phyloP scores from a whole-genome alignment of 2,329 filamentous ascomycete species.

The Immersiporthe knoxdaviesiana region DNA sequence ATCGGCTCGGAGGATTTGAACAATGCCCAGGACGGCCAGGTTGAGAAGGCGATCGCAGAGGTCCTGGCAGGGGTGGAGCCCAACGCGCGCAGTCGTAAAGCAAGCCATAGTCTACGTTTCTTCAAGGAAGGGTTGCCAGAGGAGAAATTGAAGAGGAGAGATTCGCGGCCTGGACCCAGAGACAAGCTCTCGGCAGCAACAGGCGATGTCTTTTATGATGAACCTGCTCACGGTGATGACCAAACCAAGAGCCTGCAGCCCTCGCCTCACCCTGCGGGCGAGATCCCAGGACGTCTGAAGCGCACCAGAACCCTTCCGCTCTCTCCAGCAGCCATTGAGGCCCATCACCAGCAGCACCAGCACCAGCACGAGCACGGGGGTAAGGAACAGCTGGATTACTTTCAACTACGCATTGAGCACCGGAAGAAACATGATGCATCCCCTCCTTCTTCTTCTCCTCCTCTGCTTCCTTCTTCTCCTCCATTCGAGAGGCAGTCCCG shows the following conservation, averaged over 20 bases:
- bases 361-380: constrained; percentile 10
- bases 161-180: constrained; percentile 43
- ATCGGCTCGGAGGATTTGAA: constrained; percentile 57
- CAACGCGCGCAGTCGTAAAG: constrained; percentile 67
- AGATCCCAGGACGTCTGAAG: constrained; percentile 32
- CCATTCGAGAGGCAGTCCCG: constrained; percentile 14
- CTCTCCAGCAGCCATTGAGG: constrained; percentile 14
- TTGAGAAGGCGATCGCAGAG: constrained; percentile 67
- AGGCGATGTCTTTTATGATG: constrained; percentile 34
- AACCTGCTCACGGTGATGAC: constrained; percentile 31
- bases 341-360: background rate
- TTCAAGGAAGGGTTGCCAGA: constrained; percentile 69
- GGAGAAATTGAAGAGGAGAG: constrained; percentile 59
- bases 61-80: constrained; percentile 64
- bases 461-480: background rate
- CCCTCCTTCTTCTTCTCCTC: background rate
- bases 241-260: constrained; percentile 29
- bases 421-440: constrained; percentile 8
- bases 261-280: constrained; percentile 34
- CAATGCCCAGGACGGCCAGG: constrained; percentile 57
- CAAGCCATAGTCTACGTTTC: constrained; percentile 68
- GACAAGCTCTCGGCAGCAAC: constrained; percentile 47
- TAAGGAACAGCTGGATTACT: constrained; percentile 34
- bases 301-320: constrained; percentile 32
- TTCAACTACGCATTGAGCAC: constrained; percentile 24